Conservation (phyloP, 305 asterid species). For the Solanum hybrid region DNA sequence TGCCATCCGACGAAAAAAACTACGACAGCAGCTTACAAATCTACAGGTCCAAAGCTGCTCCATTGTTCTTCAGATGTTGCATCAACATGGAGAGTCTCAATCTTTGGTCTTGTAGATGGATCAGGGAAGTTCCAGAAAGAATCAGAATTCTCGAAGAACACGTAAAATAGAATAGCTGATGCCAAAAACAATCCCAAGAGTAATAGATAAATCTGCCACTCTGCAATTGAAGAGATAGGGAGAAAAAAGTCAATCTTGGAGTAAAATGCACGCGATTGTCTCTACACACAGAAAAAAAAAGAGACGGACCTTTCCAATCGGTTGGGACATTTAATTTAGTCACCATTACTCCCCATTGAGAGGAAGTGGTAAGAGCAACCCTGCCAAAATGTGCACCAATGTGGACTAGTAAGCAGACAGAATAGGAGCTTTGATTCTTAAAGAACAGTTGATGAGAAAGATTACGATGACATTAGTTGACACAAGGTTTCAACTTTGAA, state of each 20-base stretch:
- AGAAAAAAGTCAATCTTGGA: neutral
- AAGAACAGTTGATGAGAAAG: neutral
- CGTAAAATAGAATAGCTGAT: slow-evolving; percentile 55
- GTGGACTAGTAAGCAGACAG: neutral
- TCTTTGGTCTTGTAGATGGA: slow-evolving; percentile 32
- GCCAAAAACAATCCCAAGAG: slow-evolving; percentile 81
- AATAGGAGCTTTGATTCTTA: neutral
- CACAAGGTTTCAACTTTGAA: neutral
- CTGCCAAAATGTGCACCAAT: slow-evolving; percentile 30
- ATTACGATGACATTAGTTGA: neutral
- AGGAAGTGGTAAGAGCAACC: slow-evolving; percentile 72
- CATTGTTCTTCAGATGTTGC: slow-evolving; percentile 42
- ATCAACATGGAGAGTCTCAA: slow-evolving; percentile 40
- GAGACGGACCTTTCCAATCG: slow-evolving; percentile 84
- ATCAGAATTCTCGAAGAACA: slow-evolving; percentile 79
- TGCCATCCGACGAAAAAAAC: neutral
- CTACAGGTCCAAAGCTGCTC: slow-evolving; percentile 47
- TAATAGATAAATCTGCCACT: slow-evolving; percentile 85
- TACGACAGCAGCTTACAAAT: slow-evolving; percentile 7
- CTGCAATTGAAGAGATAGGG: slow-evolving; percentile 31
- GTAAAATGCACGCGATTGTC: neutral
- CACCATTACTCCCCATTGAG: slow-evolving; percentile 76
- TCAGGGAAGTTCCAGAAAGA: slow-evolving; percentile 91
- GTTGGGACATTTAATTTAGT: slow-evolving; percentile 80
- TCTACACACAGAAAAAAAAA: neutral